A percentile compares a stretch with the other conserved stretches of the same genome.
Conservation (phyloP, 352 stramenopile genomes). For the Phytophthora cactorum region DNA sequence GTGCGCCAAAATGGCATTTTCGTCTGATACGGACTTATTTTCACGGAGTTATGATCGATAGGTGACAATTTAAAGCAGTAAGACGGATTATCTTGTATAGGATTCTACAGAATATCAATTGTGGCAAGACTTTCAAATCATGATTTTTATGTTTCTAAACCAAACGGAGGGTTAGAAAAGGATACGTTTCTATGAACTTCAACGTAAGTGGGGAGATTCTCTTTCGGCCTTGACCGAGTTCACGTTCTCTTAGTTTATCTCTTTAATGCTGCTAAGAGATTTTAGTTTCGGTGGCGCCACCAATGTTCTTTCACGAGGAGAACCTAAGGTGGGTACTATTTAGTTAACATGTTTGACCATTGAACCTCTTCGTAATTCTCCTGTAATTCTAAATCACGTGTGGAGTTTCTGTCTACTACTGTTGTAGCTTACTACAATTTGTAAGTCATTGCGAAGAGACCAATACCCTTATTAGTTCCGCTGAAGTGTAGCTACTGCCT, state of each 20-base stretch:
- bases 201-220: background rate
- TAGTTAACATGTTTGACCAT: too few species aligned
- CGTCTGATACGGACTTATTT: background rate
- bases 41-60: background rate
- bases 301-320: background rate
- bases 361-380: too few species aligned
- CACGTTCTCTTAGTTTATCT: too few species aligned
- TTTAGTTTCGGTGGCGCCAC: background rate
- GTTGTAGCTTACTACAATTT: too few species aligned
- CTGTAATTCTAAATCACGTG: too few species aligned
- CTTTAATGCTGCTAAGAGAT: too few species aligned
- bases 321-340: too few species aligned
- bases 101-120: background rate
- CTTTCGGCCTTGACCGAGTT: too few species aligned
- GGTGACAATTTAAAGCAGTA: background rate
- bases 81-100: background rate
- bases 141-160: slow-evolving; percentile 15
- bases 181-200: slow-evolving; percentile 28
- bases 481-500: too few species aligned
- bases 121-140: slow-evolving; percentile 5
- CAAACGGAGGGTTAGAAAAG: slow-evolving; percentile 4
- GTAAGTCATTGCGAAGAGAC: too few species aligned
- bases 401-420: too few species aligned
- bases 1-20: background rate
- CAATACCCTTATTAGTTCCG: too few species aligned